A percentile compares a stretch with the other conserved stretches of the same genome.
Evolutionary conservation across 139 green algal genomes (phyloP).

Genomic region (Chlorella ohadii): DNA sequence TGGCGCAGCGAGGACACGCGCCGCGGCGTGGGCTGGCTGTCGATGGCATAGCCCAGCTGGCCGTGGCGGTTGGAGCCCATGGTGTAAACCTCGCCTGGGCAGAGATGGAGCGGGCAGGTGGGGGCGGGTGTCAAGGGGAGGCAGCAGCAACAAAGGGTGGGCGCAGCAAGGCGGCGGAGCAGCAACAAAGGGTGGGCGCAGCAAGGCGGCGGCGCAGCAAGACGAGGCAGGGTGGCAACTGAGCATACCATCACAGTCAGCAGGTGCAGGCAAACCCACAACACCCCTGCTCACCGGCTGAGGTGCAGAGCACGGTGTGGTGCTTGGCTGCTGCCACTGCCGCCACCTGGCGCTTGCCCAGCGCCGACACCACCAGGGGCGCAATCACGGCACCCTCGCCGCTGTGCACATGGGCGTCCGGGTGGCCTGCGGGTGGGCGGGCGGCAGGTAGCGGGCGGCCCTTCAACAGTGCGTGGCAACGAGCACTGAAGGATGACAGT

Average conservation of each 20-base stretch:
- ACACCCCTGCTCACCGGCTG: conserved; percentile 43
- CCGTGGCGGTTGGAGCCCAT: conserved; percentile 83
- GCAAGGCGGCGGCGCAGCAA: too few species aligned
- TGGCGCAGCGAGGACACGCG: conserved; percentile 56
- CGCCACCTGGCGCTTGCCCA: conserved; percentile 43
- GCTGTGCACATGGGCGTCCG: conserved; percentile 84
- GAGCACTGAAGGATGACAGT: too few species aligned
- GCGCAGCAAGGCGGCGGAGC: too few species aligned
- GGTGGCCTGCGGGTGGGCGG: conserved; percentile 64
- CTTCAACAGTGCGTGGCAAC: too few species aligned
- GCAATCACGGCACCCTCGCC: conserved; percentile 74
- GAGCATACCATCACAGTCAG: too few species aligned
- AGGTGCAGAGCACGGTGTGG: conserved; percentile 85
- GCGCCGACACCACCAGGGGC: conserved; percentile 52
- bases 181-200: too few species aligned
- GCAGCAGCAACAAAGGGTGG: too few species aligned
- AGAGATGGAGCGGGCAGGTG: too few species aligned
- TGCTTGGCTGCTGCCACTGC: conserved; percentile 84
- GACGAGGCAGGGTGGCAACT: too few species aligned
- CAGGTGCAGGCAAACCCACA: too few species aligned
- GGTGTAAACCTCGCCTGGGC: conserved; percentile 74
- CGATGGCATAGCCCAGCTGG: conserved; percentile 69
- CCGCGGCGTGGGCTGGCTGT: conserved; percentile 80
- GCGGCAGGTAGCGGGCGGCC: too few species aligned
- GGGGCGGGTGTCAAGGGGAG: too few species aligned